A percentile compares a stretch with the other conserved stretches of the same genome.
Evolutionary conservation across 106 monocot species (phyloP).

Genomic region (Dendrobium nobile): DNA sequence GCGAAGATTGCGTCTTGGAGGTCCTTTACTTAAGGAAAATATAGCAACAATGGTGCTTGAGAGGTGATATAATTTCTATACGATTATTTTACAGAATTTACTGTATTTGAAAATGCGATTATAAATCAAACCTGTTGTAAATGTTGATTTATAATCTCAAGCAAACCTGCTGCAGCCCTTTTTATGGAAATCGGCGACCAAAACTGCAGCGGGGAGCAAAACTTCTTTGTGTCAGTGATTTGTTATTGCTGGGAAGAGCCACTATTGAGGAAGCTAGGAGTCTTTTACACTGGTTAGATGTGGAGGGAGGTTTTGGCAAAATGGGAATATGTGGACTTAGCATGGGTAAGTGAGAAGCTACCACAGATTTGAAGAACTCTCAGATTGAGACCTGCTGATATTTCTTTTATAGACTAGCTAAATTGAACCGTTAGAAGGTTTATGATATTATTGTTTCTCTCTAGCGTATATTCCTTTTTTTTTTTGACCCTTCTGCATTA

Average conservation of each 20-base stretch:
- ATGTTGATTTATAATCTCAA: constrained; percentile 25
- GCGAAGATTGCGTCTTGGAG: constrained; percentile 87
- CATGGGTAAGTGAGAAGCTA: constrained; percentile 65
- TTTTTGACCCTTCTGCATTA: neutral
- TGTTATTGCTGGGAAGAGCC: constrained; percentile 82
- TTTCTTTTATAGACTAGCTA: neutral
- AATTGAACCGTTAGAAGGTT: neutral
- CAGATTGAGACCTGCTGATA: neutral
- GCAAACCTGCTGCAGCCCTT: constrained; percentile 77
- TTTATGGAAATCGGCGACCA: constrained; percentile 89
- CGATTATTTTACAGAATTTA: neutral
- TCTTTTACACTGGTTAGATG: constrained; percentile 88
- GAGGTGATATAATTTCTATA: constrained; percentile 36
- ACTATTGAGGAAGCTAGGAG: constrained; percentile 93
- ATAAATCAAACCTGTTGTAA: constrained; percentile 13
- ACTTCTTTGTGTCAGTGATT: constrained; percentile 94
- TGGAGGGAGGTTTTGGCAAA: constrained; percentile 89
- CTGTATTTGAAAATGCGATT: neutral
- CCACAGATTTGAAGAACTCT: neutral
- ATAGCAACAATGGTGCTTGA: constrained; percentile 99
- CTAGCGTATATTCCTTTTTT: neutral
- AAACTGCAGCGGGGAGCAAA: constrained; percentile 80
- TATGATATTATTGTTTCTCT: neutral
- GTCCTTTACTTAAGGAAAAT: constrained; percentile 85
- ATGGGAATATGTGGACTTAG: constrained; percentile 97